Conservation (phyloP, 2,329 filamentous ascomycete genomes). For the Amylocarpus encephaloides region DNA sequence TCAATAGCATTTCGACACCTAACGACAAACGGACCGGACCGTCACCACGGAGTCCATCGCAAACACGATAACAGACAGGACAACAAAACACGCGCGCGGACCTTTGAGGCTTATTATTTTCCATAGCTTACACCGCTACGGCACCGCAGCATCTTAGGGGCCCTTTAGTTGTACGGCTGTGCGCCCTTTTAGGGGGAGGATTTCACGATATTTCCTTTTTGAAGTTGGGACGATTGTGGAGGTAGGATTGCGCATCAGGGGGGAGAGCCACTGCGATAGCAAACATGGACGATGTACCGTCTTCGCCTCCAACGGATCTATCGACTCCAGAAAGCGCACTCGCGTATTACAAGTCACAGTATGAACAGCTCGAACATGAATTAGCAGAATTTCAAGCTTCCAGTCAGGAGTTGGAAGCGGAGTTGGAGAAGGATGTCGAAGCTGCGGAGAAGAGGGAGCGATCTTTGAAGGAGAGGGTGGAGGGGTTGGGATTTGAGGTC, state of each 20-base stretch:
- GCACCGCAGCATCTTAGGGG: constrained; percentile 5
- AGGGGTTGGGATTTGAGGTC: constrained; percentile 78
- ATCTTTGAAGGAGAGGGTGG: constrained; percentile 77
- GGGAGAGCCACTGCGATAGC: constrained; percentile 12
- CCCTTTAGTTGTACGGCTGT: too few relatives aligned
- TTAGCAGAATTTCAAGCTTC: constrained; percentile 90
- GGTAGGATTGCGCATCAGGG: constrained; percentile 13
- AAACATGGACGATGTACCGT: constrained; percentile 46
- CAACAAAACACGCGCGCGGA: constrained; percentile 12
- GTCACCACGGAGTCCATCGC: not conserved
- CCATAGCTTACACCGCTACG: constrained; percentile 16
- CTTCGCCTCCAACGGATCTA: constrained; percentile 52
- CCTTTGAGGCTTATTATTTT: constrained; percentile 8
- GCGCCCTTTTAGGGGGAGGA: too few relatives aligned
- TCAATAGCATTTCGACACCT: not conserved
- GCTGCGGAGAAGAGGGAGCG: constrained; percentile 91
- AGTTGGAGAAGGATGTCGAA: constrained; percentile 94
- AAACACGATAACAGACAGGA: constrained; percentile 1
- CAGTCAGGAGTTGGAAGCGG: constrained; percentile 87
- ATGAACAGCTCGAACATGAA: constrained; percentile 86
- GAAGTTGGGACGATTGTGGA: constrained; percentile 6
- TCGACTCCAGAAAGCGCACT: constrained; percentile 66
- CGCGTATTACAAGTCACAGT: constrained; percentile 92
- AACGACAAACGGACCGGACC: constrained; percentile 1
- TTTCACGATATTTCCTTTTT: not conserved